Evolutionary conservation across 768 basidiomycete species (phyloP).

Genomic region (Pisolithus marmoratus): DNA sequence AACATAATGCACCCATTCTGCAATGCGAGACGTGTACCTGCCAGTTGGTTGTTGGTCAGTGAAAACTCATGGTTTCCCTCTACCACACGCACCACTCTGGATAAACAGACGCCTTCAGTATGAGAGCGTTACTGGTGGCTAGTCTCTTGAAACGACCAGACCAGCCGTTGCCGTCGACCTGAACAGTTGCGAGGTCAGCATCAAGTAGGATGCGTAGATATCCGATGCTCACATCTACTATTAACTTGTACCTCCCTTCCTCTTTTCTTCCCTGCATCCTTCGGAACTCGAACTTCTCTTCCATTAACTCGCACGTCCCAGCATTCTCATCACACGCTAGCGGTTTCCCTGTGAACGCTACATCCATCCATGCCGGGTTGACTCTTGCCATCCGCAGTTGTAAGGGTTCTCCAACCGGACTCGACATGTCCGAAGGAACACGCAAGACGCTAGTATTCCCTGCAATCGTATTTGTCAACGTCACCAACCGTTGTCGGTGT

Average conservation of each 20-base stretch:
- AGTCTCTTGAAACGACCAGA: conserved; percentile 55
- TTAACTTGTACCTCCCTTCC: conserved; percentile 56
- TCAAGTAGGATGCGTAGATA: not conserved
- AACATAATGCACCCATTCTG: conserved; percentile 64
- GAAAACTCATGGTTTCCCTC: conserved; percentile 33
- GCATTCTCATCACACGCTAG: conserved; percentile 31
- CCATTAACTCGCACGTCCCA: conserved; percentile 36
- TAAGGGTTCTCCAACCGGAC: conserved; percentile 31
- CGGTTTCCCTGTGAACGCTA: conserved; percentile 46
- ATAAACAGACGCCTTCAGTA: conserved; percentile 49
- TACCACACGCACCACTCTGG: conserved; percentile 40
- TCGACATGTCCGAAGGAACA: conserved; percentile 21
- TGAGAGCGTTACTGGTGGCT: conserved; percentile 47
- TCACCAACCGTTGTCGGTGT: conserved; percentile 46
- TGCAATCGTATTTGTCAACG: conserved; percentile 35
- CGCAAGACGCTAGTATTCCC: conserved; percentile 35
- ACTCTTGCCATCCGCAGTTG: conserved; percentile 34
- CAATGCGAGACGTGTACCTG: conserved; percentile 46
- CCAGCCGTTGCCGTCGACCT: conserved; percentile 57
- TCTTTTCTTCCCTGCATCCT: conserved; percentile 36
- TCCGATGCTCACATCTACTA: conserved; percentile 38
- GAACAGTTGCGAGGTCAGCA: not conserved
- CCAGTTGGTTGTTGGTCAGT: not conserved
- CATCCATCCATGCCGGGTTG: conserved; percentile 54
- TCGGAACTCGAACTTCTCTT: conserved; percentile 45